Evolutionary conservation across 2,329 filamentous ascomycete species (phyloP).

Genomic region (Plectosphaerella plurivora): DNA sequence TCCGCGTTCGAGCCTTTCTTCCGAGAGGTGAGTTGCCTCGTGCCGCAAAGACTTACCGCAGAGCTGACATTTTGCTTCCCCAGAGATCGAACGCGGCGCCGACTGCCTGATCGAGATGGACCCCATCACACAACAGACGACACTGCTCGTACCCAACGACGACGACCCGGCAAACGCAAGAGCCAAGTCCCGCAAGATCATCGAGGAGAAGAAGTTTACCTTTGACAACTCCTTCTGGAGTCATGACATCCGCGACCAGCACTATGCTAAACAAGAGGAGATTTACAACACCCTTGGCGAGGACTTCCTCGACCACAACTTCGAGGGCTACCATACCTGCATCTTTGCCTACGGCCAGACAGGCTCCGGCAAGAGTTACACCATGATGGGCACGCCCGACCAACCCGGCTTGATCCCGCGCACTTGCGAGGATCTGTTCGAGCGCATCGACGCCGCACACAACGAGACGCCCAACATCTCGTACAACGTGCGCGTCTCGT

Average conservation of each 20-base stretch:
- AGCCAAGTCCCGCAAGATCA: constrained; percentile 64
- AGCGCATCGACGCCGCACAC: constrained; percentile 75
- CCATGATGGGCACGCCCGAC: constrained; percentile 88
- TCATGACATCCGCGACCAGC: constrained; percentile 69
- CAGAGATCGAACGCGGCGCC: constrained; percentile 77
- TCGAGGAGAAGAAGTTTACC: constrained; percentile 87
- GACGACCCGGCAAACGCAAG: constrained; percentile 46
- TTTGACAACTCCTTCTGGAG: constrained; percentile 99
- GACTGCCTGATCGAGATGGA: constrained; percentile 91
- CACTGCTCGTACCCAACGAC: constrained; percentile 65
- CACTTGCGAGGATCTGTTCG: constrained; percentile 93
- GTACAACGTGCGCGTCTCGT: constrained; percentile 95
- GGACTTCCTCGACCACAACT: constrained; percentile 98
- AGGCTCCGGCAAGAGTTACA: constrained; percentile 96
- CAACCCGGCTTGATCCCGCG: constrained; percentile 89
- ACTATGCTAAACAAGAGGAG: constrained; percentile 90
- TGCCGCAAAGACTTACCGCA: too few species aligned
- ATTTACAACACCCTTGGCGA: constrained; percentile 93
- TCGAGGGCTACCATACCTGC: constrained; percentile 97
- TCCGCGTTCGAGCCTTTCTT: constrained; percentile 74
- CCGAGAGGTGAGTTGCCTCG: constrained; percentile 57
- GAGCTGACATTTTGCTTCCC: constrained; percentile 6
- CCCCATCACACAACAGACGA: constrained; percentile 79
- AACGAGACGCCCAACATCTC: constrained; percentile 86
- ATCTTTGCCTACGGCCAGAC: constrained; percentile 99